Percentiles rank a stretch among this genome's conserved stretches.
Evolutionary conservation across 352 stramenopile species (phyloP).

Genomic region (Peronosclerospora sorghi): DNA sequence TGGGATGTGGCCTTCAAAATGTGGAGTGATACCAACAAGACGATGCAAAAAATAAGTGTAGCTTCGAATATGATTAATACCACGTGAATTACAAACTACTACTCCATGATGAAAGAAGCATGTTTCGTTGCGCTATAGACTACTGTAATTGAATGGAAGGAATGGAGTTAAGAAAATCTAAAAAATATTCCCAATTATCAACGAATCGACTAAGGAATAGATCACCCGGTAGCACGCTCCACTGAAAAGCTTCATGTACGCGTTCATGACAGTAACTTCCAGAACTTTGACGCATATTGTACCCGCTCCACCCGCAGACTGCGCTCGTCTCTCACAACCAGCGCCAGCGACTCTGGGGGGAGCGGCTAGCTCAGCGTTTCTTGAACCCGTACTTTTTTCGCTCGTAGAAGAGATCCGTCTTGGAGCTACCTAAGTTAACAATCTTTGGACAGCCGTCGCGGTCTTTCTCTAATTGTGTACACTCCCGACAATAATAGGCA

Average conservation of each 20-base stretch:
- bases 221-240: neutral
- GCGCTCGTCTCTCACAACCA: neutral
- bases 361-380: constrained; percentile 54
- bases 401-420: constrained; percentile 99
- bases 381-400: constrained; percentile 96
- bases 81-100: no score
- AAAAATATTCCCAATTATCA: no score
- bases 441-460: constrained; percentile 99
- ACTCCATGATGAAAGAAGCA: no score
- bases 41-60: no score
- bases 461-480: constrained; percentile 93
- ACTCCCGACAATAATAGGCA: constrained; percentile 99
- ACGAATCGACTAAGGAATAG: neutral
- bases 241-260: neutral
- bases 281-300: constrained; percentile 8
- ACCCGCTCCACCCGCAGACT: constrained; percentile 15
- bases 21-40: no score
- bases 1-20: constrained; percentile 89
- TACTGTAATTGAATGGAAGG: no score
- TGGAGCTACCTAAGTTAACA: constrained; percentile 93
- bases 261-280: neutral
- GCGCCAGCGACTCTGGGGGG: constrained; percentile 1
- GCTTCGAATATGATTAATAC: no score
- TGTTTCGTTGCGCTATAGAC: no score
- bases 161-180: no score